Conservation (phyloP, 768 basidiomycete genomes). For the Suillus subluteus region DNA sequence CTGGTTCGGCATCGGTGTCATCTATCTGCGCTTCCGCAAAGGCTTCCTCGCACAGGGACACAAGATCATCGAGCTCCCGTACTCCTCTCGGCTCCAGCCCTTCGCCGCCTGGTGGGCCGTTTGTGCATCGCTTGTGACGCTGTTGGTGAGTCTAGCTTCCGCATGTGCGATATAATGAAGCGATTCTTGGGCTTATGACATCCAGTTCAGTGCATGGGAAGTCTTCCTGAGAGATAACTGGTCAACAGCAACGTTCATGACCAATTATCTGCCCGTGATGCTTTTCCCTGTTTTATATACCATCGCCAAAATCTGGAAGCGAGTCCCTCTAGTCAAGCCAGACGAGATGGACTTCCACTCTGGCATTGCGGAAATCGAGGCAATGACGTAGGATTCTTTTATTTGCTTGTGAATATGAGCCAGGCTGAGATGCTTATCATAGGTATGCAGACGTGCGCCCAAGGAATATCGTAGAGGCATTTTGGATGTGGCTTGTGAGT, state of each 20-base stretch:
- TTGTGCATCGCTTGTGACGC: slow-evolving; percentile 29
- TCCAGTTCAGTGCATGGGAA: slow-evolving; percentile 43
- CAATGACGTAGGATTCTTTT: slow-evolving; percentile 26
- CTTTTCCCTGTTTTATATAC: slow-evolving; percentile 53
- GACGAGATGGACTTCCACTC: slow-evolving; percentile 32
- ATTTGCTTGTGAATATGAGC: neutral
- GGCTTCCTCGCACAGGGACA: slow-evolving; percentile 56
- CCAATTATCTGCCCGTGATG: slow-evolving; percentile 44
- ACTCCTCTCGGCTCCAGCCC: slow-evolving; percentile 43
- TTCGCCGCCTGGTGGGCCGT: slow-evolving; percentile 43
- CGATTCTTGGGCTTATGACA: neutral
- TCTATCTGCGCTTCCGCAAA: slow-evolving; percentile 49
- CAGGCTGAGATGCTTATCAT: slow-evolving; percentile 7
- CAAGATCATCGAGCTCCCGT: slow-evolving; percentile 51
- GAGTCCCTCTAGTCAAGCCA: slow-evolving; percentile 9
- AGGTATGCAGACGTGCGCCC: slow-evolving; percentile 34
- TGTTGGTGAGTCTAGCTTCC: slow-evolving; percentile 37
- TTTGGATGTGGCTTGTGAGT: slow-evolving; percentile 35
- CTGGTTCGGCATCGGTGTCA: slow-evolving; percentile 49
- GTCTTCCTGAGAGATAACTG: slow-evolving; percentile 46
- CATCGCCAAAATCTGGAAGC: slow-evolving; percentile 24
- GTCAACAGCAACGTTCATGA: slow-evolving; percentile 43
- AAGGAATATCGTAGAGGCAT: slow-evolving; percentile 28
- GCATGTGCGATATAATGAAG: neutral
- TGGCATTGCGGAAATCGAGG: slow-evolving; percentile 32